A percentile compares a stretch with the other conserved stretches of the same genome.
These are phyloP conservation scores for Beauveria caledonica DNA, from an alignment of 2,329 filamentous ascomycete genomes.

Conservation along the genomic window DNA sequence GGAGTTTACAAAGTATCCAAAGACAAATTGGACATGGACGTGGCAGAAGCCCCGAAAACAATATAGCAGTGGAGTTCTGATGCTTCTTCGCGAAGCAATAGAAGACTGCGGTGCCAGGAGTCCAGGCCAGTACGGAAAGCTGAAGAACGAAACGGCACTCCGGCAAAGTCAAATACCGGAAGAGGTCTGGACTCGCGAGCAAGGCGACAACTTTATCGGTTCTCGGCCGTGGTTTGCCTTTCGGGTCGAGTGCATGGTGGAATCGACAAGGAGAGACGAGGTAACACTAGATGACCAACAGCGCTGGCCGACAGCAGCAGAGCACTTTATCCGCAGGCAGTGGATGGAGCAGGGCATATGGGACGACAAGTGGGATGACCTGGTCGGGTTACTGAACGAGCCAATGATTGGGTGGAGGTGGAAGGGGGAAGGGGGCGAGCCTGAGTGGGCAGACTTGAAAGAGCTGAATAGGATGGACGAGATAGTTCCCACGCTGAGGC, in stretches of 20 bases:
- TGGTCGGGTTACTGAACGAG: neutral
- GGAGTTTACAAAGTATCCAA: neutral
- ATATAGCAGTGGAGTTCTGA: neutral
- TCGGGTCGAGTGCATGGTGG: constrained; percentile 2
- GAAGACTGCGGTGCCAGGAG: neutral
- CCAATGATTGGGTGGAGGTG: neutral
- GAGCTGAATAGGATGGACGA: neutral
- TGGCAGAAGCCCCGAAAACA: neutral
- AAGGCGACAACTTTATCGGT: neutral
- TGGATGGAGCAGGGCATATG: neutral
- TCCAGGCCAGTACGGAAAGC: neutral
- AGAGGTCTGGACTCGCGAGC: neutral
- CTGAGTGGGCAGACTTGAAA: neutral
- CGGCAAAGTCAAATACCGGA: neutral
- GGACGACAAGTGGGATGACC: neutral
- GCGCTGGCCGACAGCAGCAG: neutral
- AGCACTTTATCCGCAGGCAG: neutral
- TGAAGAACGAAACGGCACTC: no score
- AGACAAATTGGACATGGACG: neutral
- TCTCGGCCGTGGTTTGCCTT: constrained; percentile 3
- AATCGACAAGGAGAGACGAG: neutral
- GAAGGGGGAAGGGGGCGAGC: neutral
- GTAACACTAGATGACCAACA: neutral
- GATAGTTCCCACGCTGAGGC: neutral
- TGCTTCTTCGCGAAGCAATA: neutral